Percentiles rank a stretch among this genome's conserved stretches.
phyloP scores from a whole-genome alignment of 257 asterid species.

The Solanum appendiculatum region DNA sequence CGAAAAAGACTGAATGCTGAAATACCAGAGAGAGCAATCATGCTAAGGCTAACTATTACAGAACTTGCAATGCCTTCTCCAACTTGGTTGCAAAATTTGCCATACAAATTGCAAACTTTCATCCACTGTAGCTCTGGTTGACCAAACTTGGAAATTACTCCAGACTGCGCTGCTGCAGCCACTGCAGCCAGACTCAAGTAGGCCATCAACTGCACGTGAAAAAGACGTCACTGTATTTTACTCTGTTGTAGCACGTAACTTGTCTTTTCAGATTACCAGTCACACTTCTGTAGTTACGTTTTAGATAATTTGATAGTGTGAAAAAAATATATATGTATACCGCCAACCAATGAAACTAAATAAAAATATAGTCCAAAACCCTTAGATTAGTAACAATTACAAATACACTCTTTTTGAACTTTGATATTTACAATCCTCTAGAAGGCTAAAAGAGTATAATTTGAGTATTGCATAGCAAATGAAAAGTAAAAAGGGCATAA shows the following conservation, averaged over 20 bases:
- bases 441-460: not conserved
- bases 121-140: slow-evolving; percentile 84
- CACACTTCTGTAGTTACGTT: not conserved
- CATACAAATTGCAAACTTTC: slow-evolving; percentile 59
- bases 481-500: not conserved
- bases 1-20: slow-evolving; percentile 90
- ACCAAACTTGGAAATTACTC: slow-evolving; percentile 58
- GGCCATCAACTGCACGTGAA: slow-evolving; percentile 49
- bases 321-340: not conserved
- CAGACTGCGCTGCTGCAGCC: slow-evolving; percentile 62
- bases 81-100: slow-evolving; percentile 70
- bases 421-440: not conserved
- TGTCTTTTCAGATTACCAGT: not conserved
- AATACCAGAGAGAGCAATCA: slow-evolving; percentile 56
- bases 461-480: not conserved
- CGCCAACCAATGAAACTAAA: not conserved
- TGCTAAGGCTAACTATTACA: slow-evolving; percentile 36
- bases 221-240: not conserved
- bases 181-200: slow-evolving; percentile 71
- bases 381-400: not conserved
- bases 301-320: not conserved
- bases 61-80: slow-evolving; percentile 88
- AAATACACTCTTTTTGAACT: not conserved
- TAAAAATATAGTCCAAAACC: not conserved
- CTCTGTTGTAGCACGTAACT: not conserved